Conservation (phyloP, 345 rosid genomes). For the Salix brachista region DNA sequence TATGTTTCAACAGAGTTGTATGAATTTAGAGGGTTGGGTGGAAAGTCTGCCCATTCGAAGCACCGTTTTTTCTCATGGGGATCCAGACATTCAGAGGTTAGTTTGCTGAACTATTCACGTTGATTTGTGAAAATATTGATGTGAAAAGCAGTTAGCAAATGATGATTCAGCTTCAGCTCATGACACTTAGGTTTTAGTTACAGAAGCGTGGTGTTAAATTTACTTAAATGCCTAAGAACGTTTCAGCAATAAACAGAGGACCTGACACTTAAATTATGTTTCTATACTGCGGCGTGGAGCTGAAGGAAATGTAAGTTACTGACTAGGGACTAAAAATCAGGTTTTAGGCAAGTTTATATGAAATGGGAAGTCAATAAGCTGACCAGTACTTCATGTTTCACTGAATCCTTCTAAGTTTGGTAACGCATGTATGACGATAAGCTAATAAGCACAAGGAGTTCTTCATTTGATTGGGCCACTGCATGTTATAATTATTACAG, state of each 20-base stretch:
- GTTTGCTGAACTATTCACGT: conserved; percentile 4
- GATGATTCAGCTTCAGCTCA: conserved; percentile 9
- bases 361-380: background rate
- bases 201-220: background rate
- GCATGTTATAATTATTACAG: too few relatives aligned
- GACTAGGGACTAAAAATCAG: background rate
- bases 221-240: background rate
- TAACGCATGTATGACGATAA: background rate
- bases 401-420: background rate
- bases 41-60: conserved; percentile 68
- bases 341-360: background rate
- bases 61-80: conserved; percentile 91
- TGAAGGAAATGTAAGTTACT: background rate
- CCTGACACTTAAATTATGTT: background rate
- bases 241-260: background rate
- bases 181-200: background rate
- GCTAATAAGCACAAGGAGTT: background rate
- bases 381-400: background rate
- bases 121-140: background rate
- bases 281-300: background rate
- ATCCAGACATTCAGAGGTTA: conserved; percentile 74
- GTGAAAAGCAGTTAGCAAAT: background rate
- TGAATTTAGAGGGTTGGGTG: conserved; percentile 69
- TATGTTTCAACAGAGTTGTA: conserved; percentile 76
- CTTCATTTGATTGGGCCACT: background rate